Evolutionary conservation across 176 grass and related monocot genomes (phyloP), one percentile per base, ranked within the genome.

Genomic region (Cenchrus americanus): DNA sequence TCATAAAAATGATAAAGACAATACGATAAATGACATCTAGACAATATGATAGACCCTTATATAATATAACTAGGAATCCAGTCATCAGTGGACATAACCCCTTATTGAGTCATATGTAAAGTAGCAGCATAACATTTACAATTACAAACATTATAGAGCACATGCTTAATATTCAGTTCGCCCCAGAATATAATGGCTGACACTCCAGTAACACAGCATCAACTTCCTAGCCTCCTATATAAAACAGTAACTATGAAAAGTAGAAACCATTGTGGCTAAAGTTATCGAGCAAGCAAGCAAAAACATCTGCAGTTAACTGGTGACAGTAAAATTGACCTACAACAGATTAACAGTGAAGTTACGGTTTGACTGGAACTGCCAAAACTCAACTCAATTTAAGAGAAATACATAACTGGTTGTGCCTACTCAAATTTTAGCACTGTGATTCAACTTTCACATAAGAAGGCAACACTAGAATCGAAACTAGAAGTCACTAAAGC

Each of bases 181-280:
- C 24, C 34, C 74, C 41, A 23, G 5, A 13, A 50, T 24, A 85
- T 40, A 22, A 10, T 2, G 24, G n/a, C 22, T 22, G 14, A 21
- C 10, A 18, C 13, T 41, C 9, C 51, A 3, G 61, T 62, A 23
- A 51, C 2, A 14, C 7, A 19, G 41, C 21, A 26, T 51, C 4
- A 19, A 23, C 13, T 49, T 78, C 10, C 27, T 78, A 42, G 43
- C 14, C 43, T 41, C 19, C 22, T 59, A 71, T 71, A 21, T 49
- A 63, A 27, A 14, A 53, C 14, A 18, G 3, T 24, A 61, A 10
- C n/a, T 4, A 8, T 22, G 57, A 23, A 60, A 40, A 71, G 6
- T 49, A 23, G 68, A 77, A 60, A 85, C n/a, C 51, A 69, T 24
- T 32, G 19, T 47, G 60, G 51, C 51, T 49, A 22, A 12, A 61